These are phyloP conservation scores for Boletus sensibilis DNA, from an alignment of 768 basidiomycete species.

Conservation along the genomic window DNA sequence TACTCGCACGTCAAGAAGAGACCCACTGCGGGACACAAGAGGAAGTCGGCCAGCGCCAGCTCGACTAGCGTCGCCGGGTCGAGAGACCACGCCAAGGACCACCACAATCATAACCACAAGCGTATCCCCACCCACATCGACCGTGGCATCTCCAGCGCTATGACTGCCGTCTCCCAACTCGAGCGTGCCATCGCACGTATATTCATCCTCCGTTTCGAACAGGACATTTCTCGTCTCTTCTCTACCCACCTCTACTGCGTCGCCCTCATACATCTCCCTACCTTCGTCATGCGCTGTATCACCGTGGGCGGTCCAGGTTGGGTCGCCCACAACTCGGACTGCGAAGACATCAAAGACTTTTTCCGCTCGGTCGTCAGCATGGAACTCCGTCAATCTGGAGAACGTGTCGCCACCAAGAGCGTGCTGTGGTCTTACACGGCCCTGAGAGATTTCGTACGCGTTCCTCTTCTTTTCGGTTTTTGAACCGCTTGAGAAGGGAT, in stretches of 20 bases:
- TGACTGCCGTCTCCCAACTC: conserved; percentile 61
- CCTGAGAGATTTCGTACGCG: conserved; percentile 67
- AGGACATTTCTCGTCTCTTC: conserved; percentile 73
- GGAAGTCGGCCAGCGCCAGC: conserved; percentile 36
- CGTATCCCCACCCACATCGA: conserved; percentile 50
- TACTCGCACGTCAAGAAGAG: conserved; percentile 76
- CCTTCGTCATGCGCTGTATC: conserved; percentile 63
- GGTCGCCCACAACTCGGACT: conserved; percentile 65
- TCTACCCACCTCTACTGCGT: conserved; percentile 67
- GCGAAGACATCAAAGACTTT: conserved; percentile 73
- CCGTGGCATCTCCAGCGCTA: conserved; percentile 52
- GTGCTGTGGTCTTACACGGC: conserved; percentile 80
- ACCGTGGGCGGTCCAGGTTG: conserved; percentile 63
- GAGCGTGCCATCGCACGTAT: conserved; percentile 69
- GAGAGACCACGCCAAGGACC: conserved; percentile 21
- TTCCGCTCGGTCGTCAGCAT: conserved; percentile 67
- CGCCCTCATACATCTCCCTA: conserved; percentile 64
- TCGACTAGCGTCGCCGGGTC: conserved; percentile 30
- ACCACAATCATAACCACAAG: conserved; percentile 35
- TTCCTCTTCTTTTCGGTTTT: background rate
- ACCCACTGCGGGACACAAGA: conserved; percentile 46
- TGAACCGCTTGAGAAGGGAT: background rate
- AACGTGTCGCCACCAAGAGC: conserved; percentile 76
- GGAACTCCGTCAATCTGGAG: conserved; percentile 77
- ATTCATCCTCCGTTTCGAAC: conserved; percentile 67